Conservation (phyloP, 2,329 filamentous ascomycete species). For the Ophiocordyceps sinensis region DNA sequence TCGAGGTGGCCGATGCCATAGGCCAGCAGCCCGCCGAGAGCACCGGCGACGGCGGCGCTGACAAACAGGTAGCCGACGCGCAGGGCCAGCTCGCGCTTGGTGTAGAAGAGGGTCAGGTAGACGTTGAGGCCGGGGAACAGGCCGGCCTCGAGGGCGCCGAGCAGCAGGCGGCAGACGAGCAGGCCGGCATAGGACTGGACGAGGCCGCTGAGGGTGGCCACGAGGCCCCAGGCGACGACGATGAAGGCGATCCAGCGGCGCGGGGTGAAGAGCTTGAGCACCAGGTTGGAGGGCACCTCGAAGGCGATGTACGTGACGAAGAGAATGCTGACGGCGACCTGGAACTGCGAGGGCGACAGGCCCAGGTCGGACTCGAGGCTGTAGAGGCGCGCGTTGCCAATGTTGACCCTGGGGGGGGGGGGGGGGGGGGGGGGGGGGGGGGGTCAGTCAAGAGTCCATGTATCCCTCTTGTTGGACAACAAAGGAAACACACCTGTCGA, state of each 20-base stretch:
- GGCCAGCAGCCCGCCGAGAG: slow-evolving; percentile 57
- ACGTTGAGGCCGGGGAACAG: slow-evolving; percentile 55
- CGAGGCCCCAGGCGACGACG: slow-evolving; percentile 47
- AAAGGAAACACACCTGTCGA: slow-evolving; percentile 37
- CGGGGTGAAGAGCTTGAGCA: slow-evolving; percentile 48
- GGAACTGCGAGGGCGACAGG: slow-evolving; percentile 49
- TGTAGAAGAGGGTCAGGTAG: slow-evolving; percentile 66
- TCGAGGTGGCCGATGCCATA: slow-evolving; percentile 63
- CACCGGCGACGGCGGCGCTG: slow-evolving; percentile 55
- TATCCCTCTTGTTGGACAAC: not conserved
- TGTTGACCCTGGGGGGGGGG: slow-evolving; percentile 41
- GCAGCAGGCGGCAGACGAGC: slow-evolving; percentile 52
- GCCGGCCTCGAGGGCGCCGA: slow-evolving; percentile 55
- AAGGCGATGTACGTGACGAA: slow-evolving; percentile 51
- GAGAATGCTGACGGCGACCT: slow-evolving; percentile 50
- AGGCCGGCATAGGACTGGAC: slow-evolving; percentile 50
- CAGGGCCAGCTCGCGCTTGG: slow-evolving; percentile 55
- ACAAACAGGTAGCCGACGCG: slow-evolving; percentile 63
- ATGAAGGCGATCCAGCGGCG: slow-evolving; percentile 52
- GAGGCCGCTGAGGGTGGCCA: slow-evolving; percentile 57
- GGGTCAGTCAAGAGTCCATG: not conserved
- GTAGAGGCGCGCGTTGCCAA: slow-evolving; percentile 57
- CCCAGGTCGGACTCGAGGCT: slow-evolving; percentile 48
- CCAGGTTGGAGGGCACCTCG: slow-evolving; percentile 50
- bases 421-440: not conserved